Evolutionary conservation across 2,329 filamentous ascomycete genomes (phyloP).

Genomic region (Penicillium italicum): DNA sequence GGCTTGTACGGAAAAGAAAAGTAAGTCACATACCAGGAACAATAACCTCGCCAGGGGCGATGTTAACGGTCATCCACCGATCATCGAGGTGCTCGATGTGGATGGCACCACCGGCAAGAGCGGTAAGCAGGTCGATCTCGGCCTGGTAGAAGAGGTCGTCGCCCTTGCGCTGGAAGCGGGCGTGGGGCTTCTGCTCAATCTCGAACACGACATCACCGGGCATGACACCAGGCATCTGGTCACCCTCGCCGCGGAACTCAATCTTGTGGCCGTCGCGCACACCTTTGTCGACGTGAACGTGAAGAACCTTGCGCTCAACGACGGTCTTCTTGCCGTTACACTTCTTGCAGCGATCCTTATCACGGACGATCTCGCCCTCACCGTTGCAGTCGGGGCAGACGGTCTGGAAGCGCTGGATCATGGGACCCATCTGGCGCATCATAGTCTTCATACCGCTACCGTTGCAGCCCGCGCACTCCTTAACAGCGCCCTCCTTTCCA

Average conservation of each 20-base stretch:
- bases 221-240: slow-evolving; percentile 88
- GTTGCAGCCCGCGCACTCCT: slow-evolving; percentile 85
- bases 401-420: slow-evolving; percentile 99
- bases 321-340: slow-evolving; percentile 97
- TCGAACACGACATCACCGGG: slow-evolving; percentile 97
- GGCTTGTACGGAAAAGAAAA: background rate
- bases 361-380: slow-evolving; percentile 92
- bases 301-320: slow-evolving; percentile 94
- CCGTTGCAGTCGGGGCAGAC: slow-evolving; percentile 98
- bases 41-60: slow-evolving; percentile 91
- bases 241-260: slow-evolving; percentile 94
- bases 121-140: slow-evolving; percentile 93
- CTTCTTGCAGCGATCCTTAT: slow-evolving; percentile 96
- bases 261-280: slow-evolving; percentile 93
- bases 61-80: slow-evolving; percentile 90
- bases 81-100: slow-evolving; percentile 97
- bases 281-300: slow-evolving; percentile 95
- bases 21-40: slow-evolving; percentile 66
- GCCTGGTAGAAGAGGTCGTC: slow-evolving; percentile 94
- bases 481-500: slow-evolving; percentile 96
- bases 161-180: slow-evolving; percentile 90
- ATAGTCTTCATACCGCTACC: slow-evolving; percentile 98
- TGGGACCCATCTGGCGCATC: slow-evolving; percentile 99
- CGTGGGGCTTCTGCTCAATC: slow-evolving; percentile 98
- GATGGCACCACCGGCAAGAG: slow-evolving; percentile 84